These are phyloP conservation scores for sunflower (Helianthus annuus) DNA, from an alignment of 129 eudicot genomes.

Conservation along the genomic window DNA sequence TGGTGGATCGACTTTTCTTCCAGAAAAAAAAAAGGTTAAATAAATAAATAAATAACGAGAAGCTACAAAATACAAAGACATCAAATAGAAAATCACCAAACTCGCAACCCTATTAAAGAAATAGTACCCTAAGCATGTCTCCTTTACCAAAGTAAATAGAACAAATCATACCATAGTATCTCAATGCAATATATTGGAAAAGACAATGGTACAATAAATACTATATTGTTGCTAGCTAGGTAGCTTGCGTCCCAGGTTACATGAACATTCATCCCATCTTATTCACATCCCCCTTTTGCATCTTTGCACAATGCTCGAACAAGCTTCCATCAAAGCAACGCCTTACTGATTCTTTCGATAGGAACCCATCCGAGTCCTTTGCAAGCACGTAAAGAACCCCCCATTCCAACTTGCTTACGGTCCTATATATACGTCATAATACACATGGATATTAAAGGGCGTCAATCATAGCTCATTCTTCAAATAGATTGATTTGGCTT, in stretches of 20 bases:
- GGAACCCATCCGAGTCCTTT: conserved; percentile 56
- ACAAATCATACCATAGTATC: no score
- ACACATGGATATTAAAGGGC: background rate
- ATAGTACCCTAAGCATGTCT: no score
- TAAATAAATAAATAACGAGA: no score
- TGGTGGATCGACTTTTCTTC: no score
- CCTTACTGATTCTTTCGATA: conserved; percentile 65
- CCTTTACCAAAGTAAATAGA: no score
- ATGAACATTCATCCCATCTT: conserved; percentile 38
- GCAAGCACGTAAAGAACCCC: conserved; percentile 50
- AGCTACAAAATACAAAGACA: no score
- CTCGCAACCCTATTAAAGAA: no score
- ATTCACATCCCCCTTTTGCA: conserved; percentile 36
- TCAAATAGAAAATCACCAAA: no score
- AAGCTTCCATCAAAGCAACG: conserved; percentile 67
- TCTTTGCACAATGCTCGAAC: conserved; percentile 53
- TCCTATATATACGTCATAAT: conserved; percentile 27
- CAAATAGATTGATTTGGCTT: no score
- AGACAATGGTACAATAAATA: conserved; percentile 6
- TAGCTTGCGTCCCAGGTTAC: conserved; percentile 5
- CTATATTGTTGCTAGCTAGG: conserved; percentile 23
- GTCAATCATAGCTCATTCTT: no score
- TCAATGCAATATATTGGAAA: background rate
- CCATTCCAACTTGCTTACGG: conserved; percentile 55
- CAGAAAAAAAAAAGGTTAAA: no score